Conservation (phyloP, 306 rosid species). For the Abrus pulchellus region DNA sequence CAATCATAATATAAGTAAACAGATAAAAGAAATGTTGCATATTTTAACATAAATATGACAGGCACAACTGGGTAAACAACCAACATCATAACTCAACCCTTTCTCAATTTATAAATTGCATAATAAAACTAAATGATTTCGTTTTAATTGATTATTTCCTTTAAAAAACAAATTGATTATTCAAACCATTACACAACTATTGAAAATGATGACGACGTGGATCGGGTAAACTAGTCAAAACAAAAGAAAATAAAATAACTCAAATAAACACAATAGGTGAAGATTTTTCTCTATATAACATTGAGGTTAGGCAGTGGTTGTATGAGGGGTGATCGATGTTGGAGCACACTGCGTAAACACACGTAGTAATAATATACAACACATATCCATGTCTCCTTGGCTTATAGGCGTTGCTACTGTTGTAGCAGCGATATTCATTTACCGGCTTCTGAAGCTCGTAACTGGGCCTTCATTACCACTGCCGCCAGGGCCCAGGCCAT, state of each 20-base stretch:
- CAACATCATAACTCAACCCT: neutral
- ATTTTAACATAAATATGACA: neutral
- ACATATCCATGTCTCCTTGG: constrained; percentile 38
- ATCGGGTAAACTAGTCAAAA: no score
- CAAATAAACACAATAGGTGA: neutral
- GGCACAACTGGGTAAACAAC: neutral
- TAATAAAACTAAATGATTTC: neutral
- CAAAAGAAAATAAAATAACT: no score
- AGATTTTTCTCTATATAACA: neutral
- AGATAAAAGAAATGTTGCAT: no score
- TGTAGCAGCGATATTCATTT: constrained; percentile 42
- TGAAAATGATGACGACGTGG: no score
- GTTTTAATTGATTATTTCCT: neutral
- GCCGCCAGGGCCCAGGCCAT: constrained; percentile 80
- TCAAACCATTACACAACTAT: no score
- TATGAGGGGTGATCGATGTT: neutral
- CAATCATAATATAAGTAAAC: no score
- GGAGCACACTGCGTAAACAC: neutral
- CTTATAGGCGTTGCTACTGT: constrained; percentile 36
- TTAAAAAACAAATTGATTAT: no score
- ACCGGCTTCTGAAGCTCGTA: constrained; percentile 31
- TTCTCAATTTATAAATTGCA: neutral
- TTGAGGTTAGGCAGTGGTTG: neutral
- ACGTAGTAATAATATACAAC: no score
- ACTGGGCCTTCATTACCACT: constrained; percentile 40